Percentiles rank a stretch among this genome's conserved stretches.
Conservation (phyloP, 768 basidiomycete species). For the Agrocybe pediades region DNA sequence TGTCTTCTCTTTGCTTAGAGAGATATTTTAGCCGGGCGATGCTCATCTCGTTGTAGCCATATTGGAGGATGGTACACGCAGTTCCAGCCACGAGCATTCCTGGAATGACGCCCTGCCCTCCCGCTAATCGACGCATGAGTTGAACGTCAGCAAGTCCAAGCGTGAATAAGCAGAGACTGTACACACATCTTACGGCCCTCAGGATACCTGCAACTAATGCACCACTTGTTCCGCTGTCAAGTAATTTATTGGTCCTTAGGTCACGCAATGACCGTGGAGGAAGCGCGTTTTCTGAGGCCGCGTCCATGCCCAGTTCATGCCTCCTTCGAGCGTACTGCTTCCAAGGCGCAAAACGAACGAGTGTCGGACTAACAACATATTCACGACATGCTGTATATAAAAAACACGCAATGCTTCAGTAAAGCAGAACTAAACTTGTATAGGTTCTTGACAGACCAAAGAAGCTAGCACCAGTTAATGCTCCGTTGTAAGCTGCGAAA, state of each 20-base stretch:
- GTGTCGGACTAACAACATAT: slow-evolving; percentile 67
- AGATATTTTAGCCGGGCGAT: slow-evolving; percentile 62
- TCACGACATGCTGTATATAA: slow-evolving; percentile 65
- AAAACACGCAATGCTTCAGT: not conserved
- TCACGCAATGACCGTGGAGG: slow-evolving; percentile 37
- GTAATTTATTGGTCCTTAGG: slow-evolving; percentile 57
- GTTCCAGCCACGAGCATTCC: slow-evolving; percentile 63
- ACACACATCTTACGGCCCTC: slow-evolving; percentile 59
- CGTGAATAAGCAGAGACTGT: not conserved
- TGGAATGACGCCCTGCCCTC: slow-evolving; percentile 53
- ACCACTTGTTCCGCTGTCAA: slow-evolving; percentile 78
- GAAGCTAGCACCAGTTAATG: slow-evolving; percentile 71
- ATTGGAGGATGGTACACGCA: slow-evolving; percentile 64
- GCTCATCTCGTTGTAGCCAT: slow-evolving; percentile 67
- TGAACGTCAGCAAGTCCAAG: not conserved
- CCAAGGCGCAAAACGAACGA: slow-evolving; percentile 47
- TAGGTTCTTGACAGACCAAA: slow-evolving; percentile 70
- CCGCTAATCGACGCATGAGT: slow-evolving; percentile 59
- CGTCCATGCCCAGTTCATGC: slow-evolving; percentile 24
- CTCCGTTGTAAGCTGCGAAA: slow-evolving; percentile 71
- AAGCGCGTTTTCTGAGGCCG: not conserved
- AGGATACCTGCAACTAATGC: slow-evolving; percentile 63
- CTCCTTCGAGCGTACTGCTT: slow-evolving; percentile 49
- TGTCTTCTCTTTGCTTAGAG: slow-evolving; percentile 33
- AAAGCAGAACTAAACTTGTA: not conserved